These are phyloP conservation scores for Boletus barrowsii DNA, from an alignment of 768 basidiomycete species.

Conservation along the genomic window DNA sequence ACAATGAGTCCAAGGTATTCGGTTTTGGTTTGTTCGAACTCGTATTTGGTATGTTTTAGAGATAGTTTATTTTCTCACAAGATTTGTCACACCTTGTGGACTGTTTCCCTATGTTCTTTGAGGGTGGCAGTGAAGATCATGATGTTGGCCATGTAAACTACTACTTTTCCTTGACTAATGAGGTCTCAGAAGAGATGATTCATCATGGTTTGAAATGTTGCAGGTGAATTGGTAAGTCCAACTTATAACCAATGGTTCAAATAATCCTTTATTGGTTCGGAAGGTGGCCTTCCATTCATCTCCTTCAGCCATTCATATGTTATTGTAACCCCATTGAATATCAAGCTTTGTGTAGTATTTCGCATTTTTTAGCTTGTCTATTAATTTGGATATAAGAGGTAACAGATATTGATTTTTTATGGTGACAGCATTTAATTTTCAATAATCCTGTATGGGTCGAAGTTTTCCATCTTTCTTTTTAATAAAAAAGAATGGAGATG, in stretches of 20 bases:
- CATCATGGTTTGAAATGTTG: constrained; percentile 28
- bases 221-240: constrained; percentile 4
- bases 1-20: not conserved
- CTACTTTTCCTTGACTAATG: constrained; percentile 7
- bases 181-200: constrained; percentile 20
- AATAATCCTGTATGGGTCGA: too few species aligned
- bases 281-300: constrained; percentile 36
- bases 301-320: constrained; percentile 24
- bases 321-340: constrained; percentile 34
- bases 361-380: constrained; percentile 20
- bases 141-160: constrained; percentile 42
- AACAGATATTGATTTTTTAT: too few species aligned
- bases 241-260: constrained; percentile 4
- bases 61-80: not conserved
- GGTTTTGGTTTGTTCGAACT: not conserved
- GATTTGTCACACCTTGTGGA: not conserved
- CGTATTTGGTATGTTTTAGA: not conserved
- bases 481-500: too few species aligned
- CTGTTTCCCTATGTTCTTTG: constrained; percentile 24
- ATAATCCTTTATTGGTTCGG: not conserved
- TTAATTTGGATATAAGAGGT: constrained; percentile 6
- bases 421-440: too few species aligned
- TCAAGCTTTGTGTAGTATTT: constrained; percentile 30
- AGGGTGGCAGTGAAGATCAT: constrained; percentile 31
- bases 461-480: too few species aligned